phyloP scores from a whole-genome alignment of 2,329 filamentous ascomycete genomes.

The Aureobasidium uvarum region DNA sequence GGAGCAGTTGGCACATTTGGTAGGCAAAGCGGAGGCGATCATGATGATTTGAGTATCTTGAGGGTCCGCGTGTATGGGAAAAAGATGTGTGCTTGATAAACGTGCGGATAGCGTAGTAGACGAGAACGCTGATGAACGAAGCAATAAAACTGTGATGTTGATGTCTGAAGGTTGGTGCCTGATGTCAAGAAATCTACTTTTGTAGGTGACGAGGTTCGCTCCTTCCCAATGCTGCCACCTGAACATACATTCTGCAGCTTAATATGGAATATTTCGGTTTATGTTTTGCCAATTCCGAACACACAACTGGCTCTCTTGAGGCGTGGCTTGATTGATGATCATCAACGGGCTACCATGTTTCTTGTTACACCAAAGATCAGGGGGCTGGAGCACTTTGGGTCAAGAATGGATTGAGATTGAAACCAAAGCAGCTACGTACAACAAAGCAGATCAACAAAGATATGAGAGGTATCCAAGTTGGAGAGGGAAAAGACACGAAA shows the following conservation, averaged over 20 bases:
- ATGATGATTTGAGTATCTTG: background rate
- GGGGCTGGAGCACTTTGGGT: too few relatives aligned
- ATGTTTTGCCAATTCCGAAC: too few relatives aligned
- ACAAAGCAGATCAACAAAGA: background rate
- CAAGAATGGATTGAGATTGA: background rate
- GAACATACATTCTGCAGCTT: background rate
- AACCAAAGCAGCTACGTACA: background rate
- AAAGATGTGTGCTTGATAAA: background rate
- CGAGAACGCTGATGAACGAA: background rate
- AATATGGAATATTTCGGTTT: too few relatives aligned
- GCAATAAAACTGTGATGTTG: background rate
- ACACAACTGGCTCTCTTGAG: too few relatives aligned
- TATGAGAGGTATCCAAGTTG: background rate
- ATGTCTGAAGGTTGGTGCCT: background rate
- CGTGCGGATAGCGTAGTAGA: too few relatives aligned
- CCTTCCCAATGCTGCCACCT: background rate
- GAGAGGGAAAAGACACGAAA: background rate
- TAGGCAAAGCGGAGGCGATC: background rate
- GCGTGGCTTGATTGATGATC: too few relatives aligned
- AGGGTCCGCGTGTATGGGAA: background rate
- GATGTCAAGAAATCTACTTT: background rate
- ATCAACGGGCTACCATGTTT: too few relatives aligned
- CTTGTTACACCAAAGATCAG: too few relatives aligned
- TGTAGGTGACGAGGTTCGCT: background rate
- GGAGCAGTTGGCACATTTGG: background rate